These are phyloP conservation scores for Nyctanthes arbortristis DNA, from an alignment of 257 asterid species.

Conservation along the genomic window DNA sequence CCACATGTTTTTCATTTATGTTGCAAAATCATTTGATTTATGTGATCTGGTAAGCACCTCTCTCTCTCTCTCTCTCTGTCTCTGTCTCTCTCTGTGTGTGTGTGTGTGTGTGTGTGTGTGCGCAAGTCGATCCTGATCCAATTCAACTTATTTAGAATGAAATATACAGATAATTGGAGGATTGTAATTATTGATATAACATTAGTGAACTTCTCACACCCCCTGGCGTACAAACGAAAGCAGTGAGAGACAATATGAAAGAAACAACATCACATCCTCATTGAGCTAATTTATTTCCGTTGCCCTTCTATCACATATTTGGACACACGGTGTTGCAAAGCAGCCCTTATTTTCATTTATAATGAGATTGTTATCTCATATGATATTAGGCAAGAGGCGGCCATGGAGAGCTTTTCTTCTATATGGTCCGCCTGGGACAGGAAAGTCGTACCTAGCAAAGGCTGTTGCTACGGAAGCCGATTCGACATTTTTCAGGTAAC, in stretches of 20 bases:
- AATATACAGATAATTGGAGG: not conserved
- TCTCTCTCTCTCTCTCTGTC: too few relatives aligned
- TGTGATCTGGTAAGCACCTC: not conserved
- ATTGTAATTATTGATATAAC: too few relatives aligned
- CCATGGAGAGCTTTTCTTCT: slow-evolving; percentile 67
- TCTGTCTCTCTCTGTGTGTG: too few relatives aligned
- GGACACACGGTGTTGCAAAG: not conserved
- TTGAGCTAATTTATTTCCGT: not conserved
- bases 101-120: too few relatives aligned
- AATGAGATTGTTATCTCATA: not conserved
- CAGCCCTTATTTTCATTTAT: slow-evolving; percentile 10
- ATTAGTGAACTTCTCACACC: not conserved
- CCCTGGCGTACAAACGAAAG: not conserved
- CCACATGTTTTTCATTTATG: not conserved
- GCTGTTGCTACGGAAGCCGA: slow-evolving; percentile 71
- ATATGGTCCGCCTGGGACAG: slow-evolving; percentile 70
- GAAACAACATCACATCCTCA: not conserved
- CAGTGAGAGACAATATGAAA: not conserved
- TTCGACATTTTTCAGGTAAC: slow-evolving; percentile 61
- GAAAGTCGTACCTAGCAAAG: slow-evolving; percentile 63
- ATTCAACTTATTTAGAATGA: not conserved
- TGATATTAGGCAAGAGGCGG: slow-evolving; percentile 52
- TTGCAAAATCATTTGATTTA: not conserved
- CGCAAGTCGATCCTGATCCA: not conserved
- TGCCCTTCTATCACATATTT: not conserved